Conservation (phyloP, 2,329 filamentous ascomycete species). For the Alternaria triticina region DNA sequence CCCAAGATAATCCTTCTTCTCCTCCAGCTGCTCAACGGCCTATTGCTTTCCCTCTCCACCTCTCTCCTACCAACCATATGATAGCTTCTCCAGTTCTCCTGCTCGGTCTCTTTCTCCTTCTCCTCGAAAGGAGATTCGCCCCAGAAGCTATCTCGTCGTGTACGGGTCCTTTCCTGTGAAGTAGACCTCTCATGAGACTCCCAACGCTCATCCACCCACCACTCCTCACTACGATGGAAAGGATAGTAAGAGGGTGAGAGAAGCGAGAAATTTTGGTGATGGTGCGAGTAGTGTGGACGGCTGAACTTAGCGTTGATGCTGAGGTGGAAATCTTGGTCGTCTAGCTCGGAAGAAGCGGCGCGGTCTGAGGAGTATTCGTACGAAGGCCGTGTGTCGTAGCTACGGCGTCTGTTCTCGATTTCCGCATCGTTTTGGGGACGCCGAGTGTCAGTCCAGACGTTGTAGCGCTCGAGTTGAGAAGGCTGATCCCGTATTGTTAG, state of each 20-base stretch:
- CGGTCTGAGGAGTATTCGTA: constrained; percentile 13
- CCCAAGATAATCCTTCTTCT: constrained; percentile 12
- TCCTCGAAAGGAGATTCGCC: constrained; percentile 16
- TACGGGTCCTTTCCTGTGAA: constrained; percentile 8
- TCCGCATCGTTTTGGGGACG: constrained; percentile 9
- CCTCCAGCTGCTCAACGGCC: constrained; percentile 35
- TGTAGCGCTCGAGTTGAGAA: constrained; percentile 41
- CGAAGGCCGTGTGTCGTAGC: constrained; percentile 7
- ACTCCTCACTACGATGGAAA: constrained; percentile 34
- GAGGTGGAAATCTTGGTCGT: constrained; percentile 31
- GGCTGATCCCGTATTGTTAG: constrained; percentile 35
- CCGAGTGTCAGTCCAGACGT: constrained; percentile 33
- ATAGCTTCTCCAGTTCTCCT: constrained; percentile 31
- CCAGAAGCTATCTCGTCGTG: constrained; percentile 16
- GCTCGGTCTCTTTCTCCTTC: constrained; percentile 21
- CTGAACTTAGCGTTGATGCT: constrained; percentile 29
- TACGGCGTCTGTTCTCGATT: constrained; percentile 8
- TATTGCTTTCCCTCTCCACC: constrained; percentile 40
- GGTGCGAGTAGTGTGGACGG: constrained; percentile 24
- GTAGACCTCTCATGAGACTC: constrained; percentile 31
- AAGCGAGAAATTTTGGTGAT: constrained; percentile 11
- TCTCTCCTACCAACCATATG: constrained; percentile 28
- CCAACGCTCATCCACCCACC: constrained; percentile 34
- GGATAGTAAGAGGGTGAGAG: constrained; percentile 26
- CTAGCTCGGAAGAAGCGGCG: constrained; percentile 17